Conservation (phyloP, 2,329 filamentous ascomycete species). For the Stemphylium lycopersici region DNA sequence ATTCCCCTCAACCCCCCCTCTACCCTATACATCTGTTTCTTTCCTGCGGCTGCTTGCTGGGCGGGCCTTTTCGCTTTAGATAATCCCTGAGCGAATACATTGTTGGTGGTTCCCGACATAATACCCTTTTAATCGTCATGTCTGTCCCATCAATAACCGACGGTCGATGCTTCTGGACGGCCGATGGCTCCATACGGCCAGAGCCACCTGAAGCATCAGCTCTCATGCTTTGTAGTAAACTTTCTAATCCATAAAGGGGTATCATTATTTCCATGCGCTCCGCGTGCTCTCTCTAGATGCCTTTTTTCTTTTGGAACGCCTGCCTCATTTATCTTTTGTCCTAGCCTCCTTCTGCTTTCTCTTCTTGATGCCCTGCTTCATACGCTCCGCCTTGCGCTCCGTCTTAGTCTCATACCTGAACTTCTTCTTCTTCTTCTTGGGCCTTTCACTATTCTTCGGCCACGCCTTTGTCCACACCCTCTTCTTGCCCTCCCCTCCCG, state of each 20-base stretch:
- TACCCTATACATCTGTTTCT: slow-evolving; percentile 37
- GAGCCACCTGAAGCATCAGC: background rate
- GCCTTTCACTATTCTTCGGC: slow-evolving; percentile 50
- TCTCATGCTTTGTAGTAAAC: background rate
- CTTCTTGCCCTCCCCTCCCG: slow-evolving; percentile 61
- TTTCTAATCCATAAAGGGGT: slow-evolving; percentile 1
- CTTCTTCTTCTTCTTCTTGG: slow-evolving; percentile 85
- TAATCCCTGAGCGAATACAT: slow-evolving; percentile 42
- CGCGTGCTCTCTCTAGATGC: background rate
- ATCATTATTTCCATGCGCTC: slow-evolving; percentile 2
- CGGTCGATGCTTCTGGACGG: too few relatives aligned
- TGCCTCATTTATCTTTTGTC: slow-evolving; percentile 27
- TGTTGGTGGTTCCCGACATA: slow-evolving; percentile 24
- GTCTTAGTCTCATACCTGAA: slow-evolving; percentile 92
- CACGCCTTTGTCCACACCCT: slow-evolving; percentile 60
- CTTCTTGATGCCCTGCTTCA: slow-evolving; percentile 72
- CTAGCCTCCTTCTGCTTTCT: slow-evolving; percentile 69
- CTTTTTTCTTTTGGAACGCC: too few relatives aligned
- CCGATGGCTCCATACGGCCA: too few relatives aligned
- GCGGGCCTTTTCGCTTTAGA: slow-evolving; percentile 39
- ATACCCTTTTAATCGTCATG: slow-evolving; percentile 2
- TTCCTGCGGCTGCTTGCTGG: slow-evolving; percentile 35
- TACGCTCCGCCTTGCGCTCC: slow-evolving; percentile 69
- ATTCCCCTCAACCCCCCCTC: slow-evolving; percentile 18
- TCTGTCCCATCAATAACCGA: too few relatives aligned